These are phyloP conservation scores for Plasmodium berghei DNA, from an alignment of 169 alveolate genomes.

Conservation along the genomic window DNA sequence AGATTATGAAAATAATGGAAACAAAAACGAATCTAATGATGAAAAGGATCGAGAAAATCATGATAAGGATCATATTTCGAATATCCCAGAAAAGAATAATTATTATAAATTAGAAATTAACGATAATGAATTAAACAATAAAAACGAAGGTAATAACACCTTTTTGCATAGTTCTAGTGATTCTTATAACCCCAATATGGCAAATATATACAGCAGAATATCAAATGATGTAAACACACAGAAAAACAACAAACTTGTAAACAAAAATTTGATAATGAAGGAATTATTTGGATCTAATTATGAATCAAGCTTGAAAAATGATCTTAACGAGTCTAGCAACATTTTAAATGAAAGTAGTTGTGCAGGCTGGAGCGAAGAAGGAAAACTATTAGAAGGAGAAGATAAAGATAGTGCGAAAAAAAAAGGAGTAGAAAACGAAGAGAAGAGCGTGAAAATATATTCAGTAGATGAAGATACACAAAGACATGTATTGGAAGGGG, in stretches of 20 bases:
- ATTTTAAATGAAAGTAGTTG: slow-evolving; percentile 3
- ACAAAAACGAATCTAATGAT: background rate
- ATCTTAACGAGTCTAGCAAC: slow-evolving; percentile 53
- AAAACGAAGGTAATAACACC: slow-evolving; percentile 20
- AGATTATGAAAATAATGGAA: background rate
- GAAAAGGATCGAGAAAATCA: background rate
- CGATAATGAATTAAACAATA: slow-evolving; percentile 2
- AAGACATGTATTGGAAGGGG: background rate
- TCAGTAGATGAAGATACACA: slow-evolving; percentile 3
- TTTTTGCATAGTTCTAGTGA: slow-evolving; percentile 50
- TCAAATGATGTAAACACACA: slow-evolving; percentile 18
- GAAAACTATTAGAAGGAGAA: slow-evolving; percentile 2
- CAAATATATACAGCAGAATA: slow-evolving; percentile 53
- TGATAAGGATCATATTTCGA: background rate
- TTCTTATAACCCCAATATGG: slow-evolving; percentile 35
- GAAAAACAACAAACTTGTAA: slow-evolving; percentile 51
- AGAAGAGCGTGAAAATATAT: background rate
- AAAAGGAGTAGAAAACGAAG: slow-evolving; percentile 10
- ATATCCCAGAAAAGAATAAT: background rate
- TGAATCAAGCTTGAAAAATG: slow-evolving; percentile 69
- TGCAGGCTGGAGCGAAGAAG: slow-evolving; percentile 2
- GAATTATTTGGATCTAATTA: slow-evolving; percentile 74
- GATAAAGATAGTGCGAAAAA: background rate
- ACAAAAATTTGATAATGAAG: slow-evolving; percentile 74
- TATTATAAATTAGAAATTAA: slow-evolving; percentile 1